Percentiles rank a stretch among this genome's conserved stretches.
Conservation (phyloP, 2,329 filamentous ascomycete genomes). For the Thielaviopsis ethacetica region DNA sequence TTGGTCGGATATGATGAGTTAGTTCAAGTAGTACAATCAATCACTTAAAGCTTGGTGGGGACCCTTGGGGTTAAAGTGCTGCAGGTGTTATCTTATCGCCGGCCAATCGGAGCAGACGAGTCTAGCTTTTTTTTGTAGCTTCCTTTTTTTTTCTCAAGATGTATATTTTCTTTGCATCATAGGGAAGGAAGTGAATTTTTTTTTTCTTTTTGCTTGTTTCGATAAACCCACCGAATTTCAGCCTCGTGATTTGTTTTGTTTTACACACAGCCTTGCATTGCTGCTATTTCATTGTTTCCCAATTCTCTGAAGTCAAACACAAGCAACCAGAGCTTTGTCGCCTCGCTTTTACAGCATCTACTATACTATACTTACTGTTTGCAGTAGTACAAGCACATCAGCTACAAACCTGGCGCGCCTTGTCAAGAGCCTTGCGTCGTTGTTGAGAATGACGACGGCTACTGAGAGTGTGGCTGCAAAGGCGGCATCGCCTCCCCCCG, state of each 20-base stretch:
- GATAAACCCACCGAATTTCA: not conserved
- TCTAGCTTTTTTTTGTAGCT: not conserved
- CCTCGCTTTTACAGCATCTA: too few relatives aligned
- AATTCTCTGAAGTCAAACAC: too few relatives aligned
- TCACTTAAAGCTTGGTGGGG: not conserved
- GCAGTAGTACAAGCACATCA: too few relatives aligned
- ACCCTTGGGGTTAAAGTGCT: not conserved
- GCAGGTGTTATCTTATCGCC: not conserved
- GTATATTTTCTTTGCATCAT: too few relatives aligned
- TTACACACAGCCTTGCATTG: not conserved
- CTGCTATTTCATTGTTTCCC: too few relatives aligned
- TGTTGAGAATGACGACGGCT: slow-evolving; percentile 6
- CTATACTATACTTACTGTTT: too few relatives aligned
- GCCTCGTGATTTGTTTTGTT: not conserved
- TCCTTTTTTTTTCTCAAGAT: too few relatives aligned
- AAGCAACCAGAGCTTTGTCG: too few relatives aligned
- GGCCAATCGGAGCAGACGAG: not conserved
- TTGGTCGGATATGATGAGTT: too few relatives aligned
- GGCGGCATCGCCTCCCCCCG: not conserved
- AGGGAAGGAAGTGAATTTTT: not conserved
- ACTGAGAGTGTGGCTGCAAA: not conserved
- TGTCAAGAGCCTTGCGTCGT: not conserved
- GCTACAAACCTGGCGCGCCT: slow-evolving; percentile 5
- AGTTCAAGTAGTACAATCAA: not conserved
- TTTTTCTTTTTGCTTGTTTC: not conserved